Base-by-base conservation (phyloP, 169 alveolate species). In the Eimeria zaria region DNA sequence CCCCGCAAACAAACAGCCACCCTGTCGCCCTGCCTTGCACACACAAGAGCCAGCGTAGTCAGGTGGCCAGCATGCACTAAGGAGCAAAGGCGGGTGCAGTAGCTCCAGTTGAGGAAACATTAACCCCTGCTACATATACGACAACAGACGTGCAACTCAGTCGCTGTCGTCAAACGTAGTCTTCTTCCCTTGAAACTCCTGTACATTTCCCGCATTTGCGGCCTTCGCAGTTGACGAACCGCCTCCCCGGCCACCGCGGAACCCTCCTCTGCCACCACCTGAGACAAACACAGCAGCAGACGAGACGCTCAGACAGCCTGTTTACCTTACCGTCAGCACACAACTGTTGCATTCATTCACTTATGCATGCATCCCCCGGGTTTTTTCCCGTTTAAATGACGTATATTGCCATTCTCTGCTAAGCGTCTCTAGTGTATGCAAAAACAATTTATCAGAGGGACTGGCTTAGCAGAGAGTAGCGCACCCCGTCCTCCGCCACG, bases 401-500 rank as follows among this genome's bases (percentile, higher is more conserved):
- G 36, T 12, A n/a, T 24, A 5, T 5, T 20, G 30, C 69, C 48
- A 44, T 73, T 18, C 6, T n/a, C n/a, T 6, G 8, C 33, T 12
- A 12, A 14, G 87, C 46, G 18, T 4, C 33, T 24, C 12, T 12
- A n/a, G 60, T n/a, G 44, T 22, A 55, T n/a, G 78, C 12, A 58
- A 22, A 22, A 5, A 6, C 0, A 58, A 58, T 6, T 20, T 12
- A 8, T 16, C 48, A 24, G 33, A 48, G 22, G 91, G 18, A 33
- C 30, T 36, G 20, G 18, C 27, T 18, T 0, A 33, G 39, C 51
- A 58, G n/a, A 11, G 44, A 4, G 7, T 60, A 55, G 30, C 84
- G 95, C 97, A 53, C 97, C 92, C 51, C 98, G 87, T 30, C 98
- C 98, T 36, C 98, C 97, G 69, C 97, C 98, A 85, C 94, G 74